A percentile compares a stretch with the other conserved stretches of the same genome.
These are phyloP conservation scores for Psilocybe tampanensis DNA, from an alignment of 768 basidiomycete species.

Conservation along the genomic window DNA sequence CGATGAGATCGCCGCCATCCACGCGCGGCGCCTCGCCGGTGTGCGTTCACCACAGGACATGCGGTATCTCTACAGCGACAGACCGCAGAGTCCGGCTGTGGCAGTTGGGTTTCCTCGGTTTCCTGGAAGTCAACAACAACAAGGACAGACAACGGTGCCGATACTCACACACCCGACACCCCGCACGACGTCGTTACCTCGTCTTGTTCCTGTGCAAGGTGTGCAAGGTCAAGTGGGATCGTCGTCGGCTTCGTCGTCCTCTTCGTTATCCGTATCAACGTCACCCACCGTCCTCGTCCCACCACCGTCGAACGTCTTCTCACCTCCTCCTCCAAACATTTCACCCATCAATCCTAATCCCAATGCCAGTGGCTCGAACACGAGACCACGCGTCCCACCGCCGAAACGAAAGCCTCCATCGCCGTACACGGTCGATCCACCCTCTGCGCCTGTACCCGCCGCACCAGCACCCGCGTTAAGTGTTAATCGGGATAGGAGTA, in stretches of 20 bases:
- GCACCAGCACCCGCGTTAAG: neutral
- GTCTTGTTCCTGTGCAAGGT: neutral
- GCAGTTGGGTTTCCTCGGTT: neutral
- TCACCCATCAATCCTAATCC: neutral
- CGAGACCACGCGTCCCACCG: conserved; percentile 16
- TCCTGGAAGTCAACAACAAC: neutral
- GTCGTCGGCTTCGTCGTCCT: neutral
- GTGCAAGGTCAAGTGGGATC: neutral
- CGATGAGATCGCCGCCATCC: conserved; percentile 69
- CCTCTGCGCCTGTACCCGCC: neutral
- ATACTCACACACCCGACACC: conserved; percentile 17
- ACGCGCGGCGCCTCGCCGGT: conserved; percentile 40
- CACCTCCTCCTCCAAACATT: conserved; percentile 4
- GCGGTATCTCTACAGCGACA: conserved; percentile 35
- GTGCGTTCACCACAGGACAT: conserved; percentile 34
- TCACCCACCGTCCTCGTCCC: neutral
- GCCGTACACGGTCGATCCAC: neutral
- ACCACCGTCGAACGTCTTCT: conserved; percentile 5
- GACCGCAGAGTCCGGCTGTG: conserved; percentile 36
- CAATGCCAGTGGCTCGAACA: neutral
- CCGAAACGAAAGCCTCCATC: conserved; percentile 21
- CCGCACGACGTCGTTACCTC: conserved; percentile 20
- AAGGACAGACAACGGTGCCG: neutral
- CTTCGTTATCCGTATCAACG: neutral
- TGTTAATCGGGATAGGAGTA: neutral